These are phyloP conservation scores for Cercospora berteroae DNA, from an alignment of 2,329 filamentous ascomycete genomes.

Conservation along the genomic window DNA sequence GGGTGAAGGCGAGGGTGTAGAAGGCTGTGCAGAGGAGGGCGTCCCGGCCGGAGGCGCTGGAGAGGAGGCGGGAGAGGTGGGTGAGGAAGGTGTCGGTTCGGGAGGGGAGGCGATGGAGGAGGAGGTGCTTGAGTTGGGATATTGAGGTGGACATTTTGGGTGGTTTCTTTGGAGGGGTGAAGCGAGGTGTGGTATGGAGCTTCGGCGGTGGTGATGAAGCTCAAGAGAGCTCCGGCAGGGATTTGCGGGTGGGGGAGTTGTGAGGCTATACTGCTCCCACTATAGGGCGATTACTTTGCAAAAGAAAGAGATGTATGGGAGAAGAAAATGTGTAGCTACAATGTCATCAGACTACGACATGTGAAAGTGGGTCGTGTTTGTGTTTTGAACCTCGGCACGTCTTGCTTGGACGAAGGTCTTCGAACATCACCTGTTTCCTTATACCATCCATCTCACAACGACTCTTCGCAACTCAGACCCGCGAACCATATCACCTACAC, in stretches of 20 bases:
- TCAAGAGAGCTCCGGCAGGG: neutral
- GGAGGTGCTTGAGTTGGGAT: conserved; percentile 13
- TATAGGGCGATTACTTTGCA: neutral
- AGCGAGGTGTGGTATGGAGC: neutral
- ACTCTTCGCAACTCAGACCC: neutral
- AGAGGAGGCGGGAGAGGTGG: conserved; percentile 35
- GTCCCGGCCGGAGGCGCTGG: conserved; percentile 43
- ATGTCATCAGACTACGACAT: neutral
- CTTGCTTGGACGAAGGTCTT: neutral
- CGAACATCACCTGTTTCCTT: neutral
- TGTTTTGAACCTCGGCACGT: conserved; percentile 1
- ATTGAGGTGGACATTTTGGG: conserved; percentile 3
- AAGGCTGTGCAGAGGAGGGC: conserved; percentile 43
- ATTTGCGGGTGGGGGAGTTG: neutral
- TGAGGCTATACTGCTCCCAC: neutral
- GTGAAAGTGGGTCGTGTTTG: neutral
- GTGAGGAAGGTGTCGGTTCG: conserved; percentile 18
- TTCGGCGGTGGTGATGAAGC: neutral
- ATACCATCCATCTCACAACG: neutral
- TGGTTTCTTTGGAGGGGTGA: too few relatives aligned
- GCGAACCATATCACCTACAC: neutral
- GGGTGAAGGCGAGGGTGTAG: conserved; percentile 46
- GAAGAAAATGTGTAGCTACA: neutral
- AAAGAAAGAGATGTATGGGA: neutral
- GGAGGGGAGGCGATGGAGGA: neutral